Evolutionary conservation across 2,329 filamentous ascomycete species (phyloP).

Genomic region (Trichoderma sp.): DNA sequence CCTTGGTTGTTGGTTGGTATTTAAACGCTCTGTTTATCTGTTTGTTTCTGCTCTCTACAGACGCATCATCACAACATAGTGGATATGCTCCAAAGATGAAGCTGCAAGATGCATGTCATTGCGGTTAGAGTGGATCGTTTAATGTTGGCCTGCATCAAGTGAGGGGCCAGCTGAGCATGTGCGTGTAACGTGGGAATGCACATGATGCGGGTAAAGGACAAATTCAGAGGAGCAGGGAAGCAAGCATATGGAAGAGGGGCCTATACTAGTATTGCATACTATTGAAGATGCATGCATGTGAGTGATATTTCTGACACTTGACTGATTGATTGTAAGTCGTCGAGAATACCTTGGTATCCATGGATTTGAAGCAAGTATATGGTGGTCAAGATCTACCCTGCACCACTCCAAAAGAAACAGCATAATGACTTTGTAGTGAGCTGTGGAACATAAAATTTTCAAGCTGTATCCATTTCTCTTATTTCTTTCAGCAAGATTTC

Average conservation of each 20-base stretch:
- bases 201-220: neutral
- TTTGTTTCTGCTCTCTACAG: neutral
- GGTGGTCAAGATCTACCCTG: neutral
- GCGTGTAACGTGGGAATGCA: neutral
- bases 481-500: neutral
- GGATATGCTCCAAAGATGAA: neutral
- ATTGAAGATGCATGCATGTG: neutral
- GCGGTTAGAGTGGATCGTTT: neutral
- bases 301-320: neutral
- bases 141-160: neutral
- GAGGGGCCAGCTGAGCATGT: neutral
- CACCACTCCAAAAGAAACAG: neutral
- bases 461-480: neutral
- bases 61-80: neutral
- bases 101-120: slow-evolving; percentile 4
- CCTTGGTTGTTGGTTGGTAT: neutral
- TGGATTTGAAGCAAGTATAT: no score
- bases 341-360: no score
- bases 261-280: neutral
- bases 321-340: neutral
- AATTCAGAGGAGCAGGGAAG: neutral
- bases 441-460: neutral
- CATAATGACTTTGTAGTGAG: neutral
- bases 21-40: neutral
- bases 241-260: no score